phyloP scores from a whole-genome alignment of 1,139 yeast species.

The Kazachstania sp. region DNA sequence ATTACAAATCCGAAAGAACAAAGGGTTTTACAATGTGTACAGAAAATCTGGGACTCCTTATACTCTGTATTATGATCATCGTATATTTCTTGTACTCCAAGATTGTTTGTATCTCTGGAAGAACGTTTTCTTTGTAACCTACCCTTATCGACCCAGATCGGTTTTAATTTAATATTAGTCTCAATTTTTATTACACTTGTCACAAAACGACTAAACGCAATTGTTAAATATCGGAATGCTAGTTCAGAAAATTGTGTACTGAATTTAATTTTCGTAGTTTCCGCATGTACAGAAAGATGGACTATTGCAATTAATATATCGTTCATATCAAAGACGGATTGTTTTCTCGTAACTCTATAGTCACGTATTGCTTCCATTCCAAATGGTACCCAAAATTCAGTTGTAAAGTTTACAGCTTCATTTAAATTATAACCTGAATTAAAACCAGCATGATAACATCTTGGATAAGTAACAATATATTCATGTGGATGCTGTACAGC shows the following conservation, averaged over 20 bases:
- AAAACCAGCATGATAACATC: conserved; percentile 76
- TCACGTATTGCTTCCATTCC: conserved; percentile 53
- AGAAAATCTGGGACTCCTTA: conserved; percentile 24
- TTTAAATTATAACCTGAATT: conserved; percentile 70
- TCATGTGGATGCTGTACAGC: conserved; percentile 80
- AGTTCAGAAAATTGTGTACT: too few relatives aligned
- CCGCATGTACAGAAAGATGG: conserved; percentile 4
- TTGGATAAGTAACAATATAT: conserved; percentile 64
- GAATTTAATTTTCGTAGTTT: conserved; percentile 2
- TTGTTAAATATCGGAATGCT: too few relatives aligned
- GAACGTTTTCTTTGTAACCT: too few relatives aligned
- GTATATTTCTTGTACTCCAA: not conserved
- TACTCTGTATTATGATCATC: conserved; percentile 14
- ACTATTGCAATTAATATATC: conserved; percentile 28
- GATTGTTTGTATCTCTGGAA: too few relatives aligned
- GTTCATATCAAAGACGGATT: conserved; percentile 34
- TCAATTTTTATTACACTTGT: too few relatives aligned
- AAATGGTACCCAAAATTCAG: conserved; percentile 57
- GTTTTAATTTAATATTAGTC: too few relatives aligned
- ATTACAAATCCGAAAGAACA: conserved; percentile 21
- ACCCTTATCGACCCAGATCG: too few relatives aligned
- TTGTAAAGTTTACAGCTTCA: conserved; percentile 74
- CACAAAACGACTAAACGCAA: too few relatives aligned
- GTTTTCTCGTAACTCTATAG: conserved; percentile 37
- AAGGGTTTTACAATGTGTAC: conserved; percentile 32